Evolutionary conservation across 345 rosid genomes (phyloP), one percentile per base, ranked within the genome.

Genomic region (Moricandia moricandioides): DNA sequence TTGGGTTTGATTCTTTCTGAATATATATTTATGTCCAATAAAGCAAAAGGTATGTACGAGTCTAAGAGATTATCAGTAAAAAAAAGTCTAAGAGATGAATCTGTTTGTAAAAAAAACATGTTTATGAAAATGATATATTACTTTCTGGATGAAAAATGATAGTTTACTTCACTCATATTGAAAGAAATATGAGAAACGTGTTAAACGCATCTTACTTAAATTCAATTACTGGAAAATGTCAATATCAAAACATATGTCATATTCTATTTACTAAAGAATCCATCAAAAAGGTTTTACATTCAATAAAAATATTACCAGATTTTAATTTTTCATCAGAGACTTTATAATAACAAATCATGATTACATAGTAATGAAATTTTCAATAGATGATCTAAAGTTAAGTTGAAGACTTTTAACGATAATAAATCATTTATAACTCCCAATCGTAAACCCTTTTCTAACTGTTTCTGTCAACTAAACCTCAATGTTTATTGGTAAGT

Each of bases 1-100:
- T 30, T 33, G 29, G 12, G 39, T 69, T 62, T 55, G 26, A 55
- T 69, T 62, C n/a, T 69, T 76, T 69, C 58, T 21, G 29, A 14
- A 14, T 69, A 74, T 76, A 70, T 55, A 70, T 55, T 63, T 40
- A 13, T 76, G 64, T 62, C 69, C 9, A 76, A 54, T 61, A 29
- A 29, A 29, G 31, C 31, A 29, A 29, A 29, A 29, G 31, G 31
- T 29, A 29, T 29, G 4, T 29, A 29, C 31, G 31, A 29, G 31
- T 29, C 31, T 29, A 29, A 27, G 29, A 27, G 29, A 27, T 27
- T 1, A 27, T 27, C n/a, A n/a, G n/a, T n/a, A n/a, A n/a, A n/a
- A 21, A 21, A 21, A 21, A 21, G 31, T 29, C 2, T 29, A 29
- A 21, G 31, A 29, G 24, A 29, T 29, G 31, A 29, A 4, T 29